Conservation (phyloP, 2,329 filamentous ascomycete genomes). For the Verticillium dahliae region DNA sequence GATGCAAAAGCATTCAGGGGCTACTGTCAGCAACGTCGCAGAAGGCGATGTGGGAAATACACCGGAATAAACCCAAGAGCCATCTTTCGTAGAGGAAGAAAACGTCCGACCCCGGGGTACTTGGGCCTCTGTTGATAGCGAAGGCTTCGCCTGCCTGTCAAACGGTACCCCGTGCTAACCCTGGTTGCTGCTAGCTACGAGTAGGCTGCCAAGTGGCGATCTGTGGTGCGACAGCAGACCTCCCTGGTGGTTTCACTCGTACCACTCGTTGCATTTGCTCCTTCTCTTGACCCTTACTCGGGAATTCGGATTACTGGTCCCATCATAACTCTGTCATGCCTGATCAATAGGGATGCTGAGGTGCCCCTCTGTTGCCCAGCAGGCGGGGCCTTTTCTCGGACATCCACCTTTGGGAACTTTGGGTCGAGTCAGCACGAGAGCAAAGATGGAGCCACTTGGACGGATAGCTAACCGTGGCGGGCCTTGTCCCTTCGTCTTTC, state of each 20-base stretch:
- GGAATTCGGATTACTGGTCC: background rate
- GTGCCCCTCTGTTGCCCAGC: background rate
- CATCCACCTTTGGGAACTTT: background rate
- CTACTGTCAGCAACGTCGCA: background rate
- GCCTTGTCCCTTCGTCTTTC: background rate
- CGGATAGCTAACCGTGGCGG: background rate
- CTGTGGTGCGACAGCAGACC: background rate
- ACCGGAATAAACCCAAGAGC: background rate
- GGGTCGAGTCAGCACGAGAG: background rate
- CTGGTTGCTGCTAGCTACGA: background rate
- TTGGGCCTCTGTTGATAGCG: background rate
- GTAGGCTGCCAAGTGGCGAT: background rate
- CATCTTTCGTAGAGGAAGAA: background rate
- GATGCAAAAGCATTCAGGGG: background rate
- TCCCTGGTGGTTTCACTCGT: background rate
- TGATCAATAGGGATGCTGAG: background rate
- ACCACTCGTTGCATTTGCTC: background rate
- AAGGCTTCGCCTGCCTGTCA: background rate
- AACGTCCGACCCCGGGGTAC: background rate
- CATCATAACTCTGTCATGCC: background rate
- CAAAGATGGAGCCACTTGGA: too few relatives aligned
- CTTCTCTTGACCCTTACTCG: background rate
- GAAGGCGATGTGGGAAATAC: background rate
- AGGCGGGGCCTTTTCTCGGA: background rate
- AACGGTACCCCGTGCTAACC: background rate